Conservation (phyloP, 306 rosid species). For the Oemleria cerasiformis region DNA sequence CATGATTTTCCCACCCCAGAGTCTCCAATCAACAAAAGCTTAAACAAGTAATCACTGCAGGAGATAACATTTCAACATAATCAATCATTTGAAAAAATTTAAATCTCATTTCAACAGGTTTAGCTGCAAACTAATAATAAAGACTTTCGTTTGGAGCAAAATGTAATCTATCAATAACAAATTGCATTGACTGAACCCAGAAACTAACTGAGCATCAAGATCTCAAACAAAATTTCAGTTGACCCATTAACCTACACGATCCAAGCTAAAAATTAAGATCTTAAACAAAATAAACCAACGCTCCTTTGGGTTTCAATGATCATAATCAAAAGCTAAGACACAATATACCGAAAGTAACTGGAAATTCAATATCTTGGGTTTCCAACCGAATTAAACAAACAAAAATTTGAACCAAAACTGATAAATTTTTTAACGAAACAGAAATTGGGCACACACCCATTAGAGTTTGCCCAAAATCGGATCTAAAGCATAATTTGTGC, state of each 20-base stretch:
- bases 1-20: conserved; percentile 57
- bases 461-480: neutral
- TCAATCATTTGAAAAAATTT: neutral
- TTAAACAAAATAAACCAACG: neutral
- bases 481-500: conserved; percentile 10
- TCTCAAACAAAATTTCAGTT: conserved; percentile 3
- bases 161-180: neutral
- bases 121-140: neutral
- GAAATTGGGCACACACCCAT: neutral
- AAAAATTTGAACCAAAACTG: neutral
- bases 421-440: neutral
- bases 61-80: neutral
- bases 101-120: neutral
- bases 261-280: neutral
- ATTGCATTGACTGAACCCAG: neutral
- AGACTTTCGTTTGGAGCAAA: neutral
- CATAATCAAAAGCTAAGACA: neutral
- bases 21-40: conserved; percentile 55
- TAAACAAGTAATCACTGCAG: conserved; percentile 56
- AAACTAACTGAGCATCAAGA: neutral
- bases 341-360: neutral
- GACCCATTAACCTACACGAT: neutral
- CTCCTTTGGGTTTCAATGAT: neutral
- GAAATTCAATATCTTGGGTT: neutral
- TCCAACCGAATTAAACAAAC: neutral